These are phyloP conservation scores for Fagopyrum tataricum DNA, from an alignment of 148 eudicot species.

Conservation along the genomic window DNA sequence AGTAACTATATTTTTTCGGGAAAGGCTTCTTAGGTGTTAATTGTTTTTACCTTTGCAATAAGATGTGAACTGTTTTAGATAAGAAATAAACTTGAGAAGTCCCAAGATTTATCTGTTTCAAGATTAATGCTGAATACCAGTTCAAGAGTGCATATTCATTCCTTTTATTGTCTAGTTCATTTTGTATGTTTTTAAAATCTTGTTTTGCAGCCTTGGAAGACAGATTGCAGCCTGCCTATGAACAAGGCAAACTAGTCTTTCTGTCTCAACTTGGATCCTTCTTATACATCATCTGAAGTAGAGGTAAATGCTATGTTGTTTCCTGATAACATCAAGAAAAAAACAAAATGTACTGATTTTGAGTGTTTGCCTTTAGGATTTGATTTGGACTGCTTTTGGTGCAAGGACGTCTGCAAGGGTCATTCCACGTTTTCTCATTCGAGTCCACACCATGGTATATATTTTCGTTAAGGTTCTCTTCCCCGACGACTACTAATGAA, in stretches of 20 bases:
- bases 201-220: conserved; percentile 38
- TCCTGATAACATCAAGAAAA: neutral
- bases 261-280: conserved; percentile 46
- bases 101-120: no score
- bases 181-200: neutral
- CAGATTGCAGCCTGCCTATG: conserved; percentile 30
- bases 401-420: conserved; percentile 35
- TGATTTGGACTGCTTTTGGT: conserved; percentile 31
- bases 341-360: neutral
- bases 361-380: conserved; percentile 26
- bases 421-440: conserved; percentile 25
- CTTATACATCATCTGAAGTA: conserved; percentile 44
- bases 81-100: no score
- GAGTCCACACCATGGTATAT: conserved; percentile 34
- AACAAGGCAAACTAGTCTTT: conserved; percentile 36
- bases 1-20: no score
- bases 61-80: no score
- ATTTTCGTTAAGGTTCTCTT: neutral
- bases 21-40: no score
- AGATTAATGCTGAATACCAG: no score
- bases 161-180: neutral
- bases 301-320: conserved; percentile 27
- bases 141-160: no score
- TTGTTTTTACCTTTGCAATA: no score
- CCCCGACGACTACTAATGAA: neutral